Base-by-base conservation (phyloP, 495 filamentous ascomycete genomes). In the Clohesyomyces aquaticus region DNA sequence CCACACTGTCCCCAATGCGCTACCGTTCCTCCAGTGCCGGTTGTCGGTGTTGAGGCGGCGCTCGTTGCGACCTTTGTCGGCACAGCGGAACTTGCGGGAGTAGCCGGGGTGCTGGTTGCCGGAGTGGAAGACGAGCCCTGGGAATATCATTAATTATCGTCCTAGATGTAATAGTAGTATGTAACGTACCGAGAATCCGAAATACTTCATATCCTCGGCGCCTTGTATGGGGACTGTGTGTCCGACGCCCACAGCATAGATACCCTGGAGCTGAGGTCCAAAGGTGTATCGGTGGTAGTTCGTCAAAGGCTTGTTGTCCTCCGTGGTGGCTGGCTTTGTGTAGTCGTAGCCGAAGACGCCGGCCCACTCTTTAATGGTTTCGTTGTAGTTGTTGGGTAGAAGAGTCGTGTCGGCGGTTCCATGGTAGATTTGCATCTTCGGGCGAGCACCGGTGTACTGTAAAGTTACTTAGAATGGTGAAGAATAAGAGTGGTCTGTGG, bases 321-420 rank as follows among this genome's bases (percentile, higher is more conserved):
- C 56, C 23, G 57, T 68, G 6, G 11, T 25, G 26, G 32, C 38
- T 12, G 62, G 61, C 23, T 59, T 61, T 21, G 29, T 29, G 41
- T 65, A 66, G 41, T 59, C 29, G 23, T 63, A 70, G 1, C 78
- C 80, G 12, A 82, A 74, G 0, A 87, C 79, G 18, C 76, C 77
- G 4, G 79, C 75, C 84, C 84, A 87, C 73, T 87, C 80, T 77
- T 83, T 83, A 48, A 83, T 71, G 18, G 77, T 78, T 75, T 84
- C 82, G 21, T 76, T 57, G 52, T 73, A 83, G 68, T 82, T 83
- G 66, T 74, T 72, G 2, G 78, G 78, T 11, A 72, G 69, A 10
- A 86, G 77, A 3, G 83, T 78, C 3, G 57, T 66, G 54, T 87
- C 84, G 11, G 74, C 76, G 14, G 75, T 71, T 11, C 83, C 83